Conservation (phyloP, 768 basidiomycete genomes). For the Termitomyces sp. region DNA sequence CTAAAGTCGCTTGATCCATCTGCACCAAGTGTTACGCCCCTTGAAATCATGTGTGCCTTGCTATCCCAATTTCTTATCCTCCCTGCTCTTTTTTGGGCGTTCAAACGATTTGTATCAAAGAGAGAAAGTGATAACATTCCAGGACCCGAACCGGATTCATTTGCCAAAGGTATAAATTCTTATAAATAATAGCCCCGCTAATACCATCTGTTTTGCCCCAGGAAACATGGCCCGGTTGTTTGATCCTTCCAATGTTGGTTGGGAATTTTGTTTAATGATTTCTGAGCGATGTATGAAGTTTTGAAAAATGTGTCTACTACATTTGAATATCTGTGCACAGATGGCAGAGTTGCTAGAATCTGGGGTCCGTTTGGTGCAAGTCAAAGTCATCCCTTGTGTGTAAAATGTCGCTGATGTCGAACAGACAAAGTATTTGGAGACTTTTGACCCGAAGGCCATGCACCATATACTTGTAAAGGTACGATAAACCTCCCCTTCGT, state of each 20-base stretch:
- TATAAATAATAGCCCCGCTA: not conserved
- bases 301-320: not conserved
- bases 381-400: too few species aligned
- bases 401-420: not conserved
- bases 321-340: not conserved
- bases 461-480: constrained; percentile 32
- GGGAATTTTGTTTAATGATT: constrained; percentile 13
- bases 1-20: not conserved
- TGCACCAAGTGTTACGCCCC: not conserved
- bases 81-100: constrained; percentile 6
- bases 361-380: constrained; percentile 4
- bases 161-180: constrained; percentile 19
- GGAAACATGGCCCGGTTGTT: constrained; percentile 17
- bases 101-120: constrained; percentile 13
- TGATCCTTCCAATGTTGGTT: constrained; percentile 1
- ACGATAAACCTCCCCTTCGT: constrained; percentile 8
- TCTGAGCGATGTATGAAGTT: constrained; percentile 7
- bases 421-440: constrained; percentile 23
- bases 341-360: constrained; percentile 2
- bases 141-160: constrained; percentile 25
- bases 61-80: not conserved
- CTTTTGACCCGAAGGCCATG: constrained; percentile 30
- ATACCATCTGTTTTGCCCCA: not conserved
- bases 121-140: constrained; percentile 27
- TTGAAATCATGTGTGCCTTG: not conserved